Percentiles rank a stretch among this genome's conserved stretches.
Evolutionary conservation across 2,329 filamentous ascomycete genomes (phyloP).

Genomic region (Stagonosporopsis cucurbitacearum): DNA sequence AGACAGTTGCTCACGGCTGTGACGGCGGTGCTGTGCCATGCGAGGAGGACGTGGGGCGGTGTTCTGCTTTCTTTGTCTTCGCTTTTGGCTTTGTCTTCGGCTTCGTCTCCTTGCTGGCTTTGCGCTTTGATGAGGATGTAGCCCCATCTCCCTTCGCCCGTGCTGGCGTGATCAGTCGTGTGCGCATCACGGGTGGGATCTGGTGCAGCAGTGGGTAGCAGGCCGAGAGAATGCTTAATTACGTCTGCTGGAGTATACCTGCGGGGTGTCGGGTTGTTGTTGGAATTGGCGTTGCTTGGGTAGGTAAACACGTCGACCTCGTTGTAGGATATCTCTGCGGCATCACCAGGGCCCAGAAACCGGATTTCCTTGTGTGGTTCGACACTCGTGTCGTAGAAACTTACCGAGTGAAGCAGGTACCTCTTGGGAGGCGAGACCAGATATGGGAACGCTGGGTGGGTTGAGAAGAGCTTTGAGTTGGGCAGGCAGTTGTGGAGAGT

Average conservation of each 20-base stretch:
- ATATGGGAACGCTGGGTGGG: conserved; percentile 28
- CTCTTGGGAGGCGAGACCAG: conserved; percentile 18
- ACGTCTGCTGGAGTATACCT: not conserved
- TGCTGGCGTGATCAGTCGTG: conserved; percentile 6
- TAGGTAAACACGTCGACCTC: conserved; percentile 32
- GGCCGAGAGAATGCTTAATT: conserved; percentile 3
- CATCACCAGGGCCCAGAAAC: conserved; percentile 29
- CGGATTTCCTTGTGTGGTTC: conserved; percentile 27
- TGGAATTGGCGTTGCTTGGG: not conserved
- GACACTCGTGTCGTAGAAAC: conserved; percentile 30
- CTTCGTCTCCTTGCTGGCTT: not conserved
- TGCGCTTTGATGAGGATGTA: conserved; percentile 20
- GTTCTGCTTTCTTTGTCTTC: not conserved
- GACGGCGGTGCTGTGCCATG: conserved; percentile 19
- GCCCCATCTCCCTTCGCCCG: conserved; percentile 26
- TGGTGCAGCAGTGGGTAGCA: not conserved
- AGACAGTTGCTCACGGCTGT: conserved; percentile 20
- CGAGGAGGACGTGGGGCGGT: conserved; percentile 21
- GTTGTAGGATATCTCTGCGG: conserved; percentile 22
- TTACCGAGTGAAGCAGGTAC: conserved; percentile 22
- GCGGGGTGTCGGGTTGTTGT: not conserved
- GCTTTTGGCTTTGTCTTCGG: not conserved
- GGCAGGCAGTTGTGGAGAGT: conserved; percentile 15
- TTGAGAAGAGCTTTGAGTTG: conserved; percentile 17
- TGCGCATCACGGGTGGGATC: not conserved